Evolutionary conservation across 495 filamentous ascomycete genomes (phyloP).

Genomic region (Aspergillus diversus): DNA sequence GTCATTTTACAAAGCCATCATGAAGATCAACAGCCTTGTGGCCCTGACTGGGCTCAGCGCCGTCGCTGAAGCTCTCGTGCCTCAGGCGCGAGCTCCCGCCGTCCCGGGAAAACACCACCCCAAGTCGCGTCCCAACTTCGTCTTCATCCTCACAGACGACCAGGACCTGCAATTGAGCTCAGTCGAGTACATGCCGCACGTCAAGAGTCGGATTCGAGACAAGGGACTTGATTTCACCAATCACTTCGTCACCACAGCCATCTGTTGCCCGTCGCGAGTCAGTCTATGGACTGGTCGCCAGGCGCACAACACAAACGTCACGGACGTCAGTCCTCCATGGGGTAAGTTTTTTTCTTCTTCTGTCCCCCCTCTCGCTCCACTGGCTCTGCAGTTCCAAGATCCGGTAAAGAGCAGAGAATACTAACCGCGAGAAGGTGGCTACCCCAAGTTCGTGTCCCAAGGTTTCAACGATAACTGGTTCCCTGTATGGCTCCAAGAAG

Average conservation of each 20-base stretch:
- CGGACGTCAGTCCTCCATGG: constrained; percentile 65
- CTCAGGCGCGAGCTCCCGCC: neutral
- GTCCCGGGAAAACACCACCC: constrained; percentile 1
- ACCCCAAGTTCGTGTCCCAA: constrained; percentile 68
- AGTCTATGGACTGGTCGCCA: constrained; percentile 67
- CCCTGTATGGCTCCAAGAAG: constrained; percentile 69
- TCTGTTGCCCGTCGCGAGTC: constrained; percentile 68
- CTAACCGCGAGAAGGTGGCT: constrained; percentile 55
- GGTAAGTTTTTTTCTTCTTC: constrained; percentile 37
- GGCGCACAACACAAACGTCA: constrained; percentile 78
- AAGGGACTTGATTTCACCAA: constrained; percentile 58
- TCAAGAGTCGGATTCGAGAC: constrained; percentile 54
- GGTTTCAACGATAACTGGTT: constrained; percentile 70
- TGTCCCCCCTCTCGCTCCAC: neutral
- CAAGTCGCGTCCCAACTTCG: constrained; percentile 53
- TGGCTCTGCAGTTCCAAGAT: too few species aligned
- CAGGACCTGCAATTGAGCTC: constrained; percentile 66
- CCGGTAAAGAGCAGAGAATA: neutral
- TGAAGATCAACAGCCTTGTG: constrained; percentile 25
- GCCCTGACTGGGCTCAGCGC: constrained; percentile 16
- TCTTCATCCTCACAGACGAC: constrained; percentile 70
- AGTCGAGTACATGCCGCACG: constrained; percentile 58
- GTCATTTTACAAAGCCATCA: neutral
- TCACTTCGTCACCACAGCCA: constrained; percentile 65
- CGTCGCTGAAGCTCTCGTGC: constrained; percentile 12